A percentile compares a stretch with the other conserved stretches of the same genome.
Evolutionary conservation across 176 grass and related monocot species (phyloP).

Genomic region (Cocos nucifera): DNA sequence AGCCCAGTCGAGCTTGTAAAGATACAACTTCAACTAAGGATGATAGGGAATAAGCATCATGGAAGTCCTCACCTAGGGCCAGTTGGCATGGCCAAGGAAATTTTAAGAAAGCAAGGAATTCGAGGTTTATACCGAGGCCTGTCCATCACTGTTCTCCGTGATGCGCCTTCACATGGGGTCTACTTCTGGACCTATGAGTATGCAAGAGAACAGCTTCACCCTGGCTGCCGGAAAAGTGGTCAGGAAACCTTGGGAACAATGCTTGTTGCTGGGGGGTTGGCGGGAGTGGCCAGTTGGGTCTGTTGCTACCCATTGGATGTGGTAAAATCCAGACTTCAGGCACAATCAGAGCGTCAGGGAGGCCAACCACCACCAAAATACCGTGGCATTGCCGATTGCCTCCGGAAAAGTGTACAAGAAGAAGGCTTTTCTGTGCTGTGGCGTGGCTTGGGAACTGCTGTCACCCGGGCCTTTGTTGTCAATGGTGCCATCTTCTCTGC

Average conservation of each 20-base stretch:
- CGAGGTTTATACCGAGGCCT: conserved; percentile 75
- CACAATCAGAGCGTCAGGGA: conserved; percentile 26
- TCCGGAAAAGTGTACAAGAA: conserved; percentile 67
- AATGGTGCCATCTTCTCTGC: conserved; percentile 94
- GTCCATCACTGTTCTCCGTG: conserved; percentile 62
- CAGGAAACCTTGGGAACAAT: conserved; percentile 66
- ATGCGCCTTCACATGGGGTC: conserved; percentile 88
- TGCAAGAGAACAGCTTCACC: conserved; percentile 61
- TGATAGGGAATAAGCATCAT: conserved; percentile 14
- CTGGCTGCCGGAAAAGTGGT: conserved; percentile 47
- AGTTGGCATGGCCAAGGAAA: conserved; percentile 40
- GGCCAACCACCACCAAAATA: conserved; percentile 33
- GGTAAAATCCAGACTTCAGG: conserved; percentile 90
- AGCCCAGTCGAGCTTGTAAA: conserved; percentile 87
- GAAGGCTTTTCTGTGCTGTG: conserved; percentile 77
- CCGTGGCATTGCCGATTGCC: conserved; percentile 70
- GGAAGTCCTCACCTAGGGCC: conserved; percentile 28
- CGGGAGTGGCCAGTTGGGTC: conserved; percentile 91
- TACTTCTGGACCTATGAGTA: conserved; percentile 97
- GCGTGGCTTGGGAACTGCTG: conserved; percentile 80
- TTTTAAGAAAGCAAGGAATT: conserved; percentile 47
- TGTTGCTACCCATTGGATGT: conserved; percentile 94
- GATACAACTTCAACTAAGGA: conserved; percentile 68
- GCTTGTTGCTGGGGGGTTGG: conserved; percentile 76
- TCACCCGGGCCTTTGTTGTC: conserved; percentile 74